These are phyloP conservation scores for Marasmius tenuissimus DNA, from an alignment of 1,284 basidiomycete genomes.

Conservation along the genomic window DNA sequence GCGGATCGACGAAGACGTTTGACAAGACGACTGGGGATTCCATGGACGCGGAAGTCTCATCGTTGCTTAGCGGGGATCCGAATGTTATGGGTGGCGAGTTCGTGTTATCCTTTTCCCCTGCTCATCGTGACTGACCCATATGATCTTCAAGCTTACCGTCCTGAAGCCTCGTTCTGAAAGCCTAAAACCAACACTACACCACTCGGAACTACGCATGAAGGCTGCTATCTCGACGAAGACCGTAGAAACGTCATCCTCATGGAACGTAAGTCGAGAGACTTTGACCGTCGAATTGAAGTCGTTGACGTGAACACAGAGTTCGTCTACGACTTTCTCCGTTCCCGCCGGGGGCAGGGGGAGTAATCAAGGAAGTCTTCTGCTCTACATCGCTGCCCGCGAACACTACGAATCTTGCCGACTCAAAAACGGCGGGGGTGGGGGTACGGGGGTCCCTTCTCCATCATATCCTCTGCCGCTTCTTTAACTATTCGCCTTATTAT, in stretches of 20 bases:
- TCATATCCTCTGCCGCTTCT: conserved; percentile 90
- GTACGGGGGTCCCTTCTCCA: conserved; percentile 90
- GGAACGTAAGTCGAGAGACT: conserved; percentile 97
- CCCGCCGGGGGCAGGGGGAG: conserved; percentile 50
- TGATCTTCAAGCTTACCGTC: too few species aligned
- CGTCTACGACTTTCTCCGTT: conserved; percentile 78
- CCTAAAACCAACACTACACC: conserved; percentile 67
- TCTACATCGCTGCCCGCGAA: conserved; percentile 79
- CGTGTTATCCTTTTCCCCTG: conserved; percentile 4
- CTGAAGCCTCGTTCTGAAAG: conserved; percentile 82
- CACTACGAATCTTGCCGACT: conserved; percentile 75
- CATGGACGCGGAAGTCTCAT: conserved; percentile 90
- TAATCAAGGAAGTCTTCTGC: conserved; percentile 88
- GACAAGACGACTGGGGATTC: conserved; percentile 98
- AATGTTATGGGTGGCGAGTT: conserved; percentile 94
- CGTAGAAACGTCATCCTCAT: conserved; percentile 84
- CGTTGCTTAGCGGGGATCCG: conserved; percentile 92
- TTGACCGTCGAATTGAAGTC: conserved; percentile 69
- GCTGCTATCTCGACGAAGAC: conserved; percentile 79
- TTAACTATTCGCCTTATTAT: conserved; percentile 78
- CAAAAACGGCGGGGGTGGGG: conserved; percentile 53
- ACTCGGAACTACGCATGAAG: conserved; percentile 76
- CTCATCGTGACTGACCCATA: neutral
- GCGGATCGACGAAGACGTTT: conserved; percentile 87
- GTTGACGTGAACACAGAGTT: conserved; percentile 87